A percentile compares a stretch with the other conserved stretches of the same genome.
phyloP scores from a whole-genome alignment of 2,329 filamentous ascomycete species.

The Xylariaceae sp. region DNA sequence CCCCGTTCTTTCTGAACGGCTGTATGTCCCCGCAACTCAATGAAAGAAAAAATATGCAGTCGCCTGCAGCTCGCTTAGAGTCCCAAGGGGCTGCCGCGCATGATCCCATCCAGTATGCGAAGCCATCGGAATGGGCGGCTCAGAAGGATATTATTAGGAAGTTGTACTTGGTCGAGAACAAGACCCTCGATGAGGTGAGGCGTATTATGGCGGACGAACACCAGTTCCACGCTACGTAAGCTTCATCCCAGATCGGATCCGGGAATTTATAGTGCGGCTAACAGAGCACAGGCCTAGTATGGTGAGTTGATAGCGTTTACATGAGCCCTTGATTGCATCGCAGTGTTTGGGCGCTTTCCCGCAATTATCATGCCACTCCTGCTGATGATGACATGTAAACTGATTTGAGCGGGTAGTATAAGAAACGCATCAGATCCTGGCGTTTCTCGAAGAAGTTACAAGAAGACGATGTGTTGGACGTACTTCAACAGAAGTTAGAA shows the following conservation, averaged over 20 bases:
- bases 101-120: conserved; percentile 30
- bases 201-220: conserved; percentile 48
- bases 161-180: conserved; percentile 50
- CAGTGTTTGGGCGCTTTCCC: conserved; percentile 14
- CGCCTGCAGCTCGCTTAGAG: conserved; percentile 14
- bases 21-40: too few relatives aligned
- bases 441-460: conserved; percentile 52
- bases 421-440: conserved; percentile 52
- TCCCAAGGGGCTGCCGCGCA: conserved; percentile 21
- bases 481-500: conserved; percentile 48
- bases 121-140: conserved; percentile 34
- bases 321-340: conserved; percentile 11
- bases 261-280: conserved; percentile 11
- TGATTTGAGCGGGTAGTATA: conserved; percentile 40
- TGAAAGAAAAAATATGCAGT: too few relatives aligned
- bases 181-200: conserved; percentile 50
- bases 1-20: too few relatives aligned
- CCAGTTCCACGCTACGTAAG: conserved; percentile 50
- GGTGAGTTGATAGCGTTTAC: conserved; percentile 25
- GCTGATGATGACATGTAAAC: conserved; percentile 33
- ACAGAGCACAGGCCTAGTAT: conserved; percentile 47
- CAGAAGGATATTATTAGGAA: conserved; percentile 44
- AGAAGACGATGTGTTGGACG: conserved; percentile 49
- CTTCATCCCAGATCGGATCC: conserved; percentile 18
- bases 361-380: conserved; percentile 6